Evolutionary conservation across 192 early-diverging fungal genomes (phyloP), one percentile per base, ranked within the genome.

Genomic region (Backusella psychrophila): DNA sequence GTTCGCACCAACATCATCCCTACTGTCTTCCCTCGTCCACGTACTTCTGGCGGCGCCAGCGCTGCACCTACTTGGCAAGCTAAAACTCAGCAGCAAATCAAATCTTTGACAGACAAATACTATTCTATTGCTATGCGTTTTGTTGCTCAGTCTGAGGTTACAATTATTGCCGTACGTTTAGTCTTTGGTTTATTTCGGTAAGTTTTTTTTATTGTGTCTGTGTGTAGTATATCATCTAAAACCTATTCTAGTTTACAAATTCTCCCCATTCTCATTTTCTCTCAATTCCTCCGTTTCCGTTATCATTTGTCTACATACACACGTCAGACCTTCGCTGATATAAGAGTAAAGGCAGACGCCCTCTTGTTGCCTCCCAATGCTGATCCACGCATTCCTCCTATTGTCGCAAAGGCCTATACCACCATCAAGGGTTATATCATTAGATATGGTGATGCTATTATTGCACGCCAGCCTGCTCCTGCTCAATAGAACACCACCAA

Each of bases 241-340:
- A 65, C 15, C 46, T 59, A 41, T 56, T 77, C 36, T 80, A 77
- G 59, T 33, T 21, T 78, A 35, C 44, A 75, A 33, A 9, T 75
- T 21, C 34, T 83, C 49, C 78, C 82, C n/a, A 76, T 76, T 14
- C 69, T 95, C 35, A 69, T 94, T 14, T 94, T 89, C 73, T 83
- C 81, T 42, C 89, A 92, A 74, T 94, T 94, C 80, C 80, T 95
- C 75, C 85, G 88, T 29, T 92, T 94, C 85, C 82, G 94, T 31
- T 92, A 88, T 78, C 84, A 89, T 81, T 86, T 93, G 59, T 89
- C 86, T 36, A 71, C 87, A 35, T 87, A 87, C 73, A 85, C 84
- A 9, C 81, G 83, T 46, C 75, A 77, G 42, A 81, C 84, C 3
- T 87, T 89, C 66, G 35, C 74, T 39, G 53, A 84, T 35, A 66